Conservation (phyloP, 1,284 basidiomycete species). For the Phaffia rhodozyma region DNA sequence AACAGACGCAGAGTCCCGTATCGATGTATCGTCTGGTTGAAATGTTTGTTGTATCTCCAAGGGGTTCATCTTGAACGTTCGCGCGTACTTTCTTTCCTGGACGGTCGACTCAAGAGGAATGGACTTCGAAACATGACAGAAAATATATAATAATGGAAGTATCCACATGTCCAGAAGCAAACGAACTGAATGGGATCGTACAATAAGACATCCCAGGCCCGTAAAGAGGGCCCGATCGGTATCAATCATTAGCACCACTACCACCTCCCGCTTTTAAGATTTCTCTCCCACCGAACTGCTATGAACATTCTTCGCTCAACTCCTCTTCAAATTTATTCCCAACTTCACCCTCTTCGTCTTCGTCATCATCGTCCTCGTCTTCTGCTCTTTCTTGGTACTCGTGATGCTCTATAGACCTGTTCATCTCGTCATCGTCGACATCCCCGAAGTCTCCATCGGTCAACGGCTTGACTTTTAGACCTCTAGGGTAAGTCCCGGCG, state of each 20-base stretch:
- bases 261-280: slow-evolving; percentile 14
- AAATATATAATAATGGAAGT: no score
- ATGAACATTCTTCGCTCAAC: slow-evolving; percentile 19
- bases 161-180: neutral
- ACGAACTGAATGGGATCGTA: neutral
- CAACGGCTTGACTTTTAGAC: slow-evolving; percentile 42
- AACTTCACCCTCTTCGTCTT: slow-evolving; percentile 23
- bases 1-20: neutral
- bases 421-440: slow-evolving; percentile 10
- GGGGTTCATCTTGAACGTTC: slow-evolving; percentile 2
- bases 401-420: no score
- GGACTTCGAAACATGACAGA: no score
- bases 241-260: slow-evolving; percentile 22
- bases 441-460: slow-evolving; percentile 38
- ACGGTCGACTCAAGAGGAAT: neutral
- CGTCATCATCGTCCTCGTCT: slow-evolving; percentile 15
- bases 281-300: neutral
- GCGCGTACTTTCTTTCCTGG: neutral
- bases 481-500: neutral
- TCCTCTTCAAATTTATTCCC: slow-evolving; percentile 15
- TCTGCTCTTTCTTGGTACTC: slow-evolving; percentile 5
- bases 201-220: neutral
- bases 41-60: neutral
- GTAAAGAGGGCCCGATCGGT: slow-evolving; percentile 28
- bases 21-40: slow-evolving; percentile 11